A percentile compares a stretch with the other conserved stretches of the same genome.
Conservation (phyloP, 2,329 filamentous ascomycete species). For the Curvularia spicifera region DNA sequence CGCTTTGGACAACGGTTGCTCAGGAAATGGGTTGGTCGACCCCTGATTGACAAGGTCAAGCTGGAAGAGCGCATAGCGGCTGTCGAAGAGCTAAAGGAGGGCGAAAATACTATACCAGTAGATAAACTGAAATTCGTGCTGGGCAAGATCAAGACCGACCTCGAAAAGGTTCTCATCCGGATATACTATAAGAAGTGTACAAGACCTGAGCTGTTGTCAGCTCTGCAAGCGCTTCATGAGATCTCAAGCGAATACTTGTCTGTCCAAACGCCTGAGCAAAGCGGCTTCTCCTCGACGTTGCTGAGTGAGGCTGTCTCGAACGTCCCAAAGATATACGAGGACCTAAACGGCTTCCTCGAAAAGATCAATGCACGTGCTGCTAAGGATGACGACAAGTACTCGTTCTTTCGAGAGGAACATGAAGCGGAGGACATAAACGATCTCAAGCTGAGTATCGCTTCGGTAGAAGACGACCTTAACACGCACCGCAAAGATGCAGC, state of each 20-base stretch:
- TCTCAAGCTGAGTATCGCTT: slow-evolving; percentile 91
- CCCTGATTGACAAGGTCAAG: slow-evolving; percentile 75
- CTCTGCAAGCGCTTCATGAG: slow-evolving; percentile 83
- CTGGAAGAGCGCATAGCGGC: slow-evolving; percentile 82
- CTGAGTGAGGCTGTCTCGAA: slow-evolving; percentile 74
- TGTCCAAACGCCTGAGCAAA: slow-evolving; percentile 68
- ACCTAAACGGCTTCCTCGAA: slow-evolving; percentile 77
- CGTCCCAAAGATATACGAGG: slow-evolving; percentile 76
- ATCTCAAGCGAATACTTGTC: slow-evolving; percentile 78
- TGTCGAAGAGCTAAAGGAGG: slow-evolving; percentile 82
- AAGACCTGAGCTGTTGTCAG: slow-evolving; percentile 81
- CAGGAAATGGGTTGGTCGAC: slow-evolving; percentile 93
- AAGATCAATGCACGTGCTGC: slow-evolving; percentile 86
- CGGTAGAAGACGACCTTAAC: slow-evolving; percentile 86
- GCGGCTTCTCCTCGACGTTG: slow-evolving; percentile 73
- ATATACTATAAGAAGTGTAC: slow-evolving; percentile 98
- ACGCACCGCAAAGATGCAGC: slow-evolving; percentile 75
- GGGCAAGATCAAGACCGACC: slow-evolving; percentile 73
- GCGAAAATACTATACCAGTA: slow-evolving; percentile 68
- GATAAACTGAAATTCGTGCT: slow-evolving; percentile 78
- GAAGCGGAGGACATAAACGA: slow-evolving; percentile 90
- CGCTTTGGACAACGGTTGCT: slow-evolving; percentile 86
- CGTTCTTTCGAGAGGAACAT: slow-evolving; percentile 85
- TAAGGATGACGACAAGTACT: slow-evolving; percentile 87
- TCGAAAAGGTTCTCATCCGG: slow-evolving; percentile 90